Conservation (phyloP, 2,329 filamentous ascomycete species). For the Colletotrichum musae region DNA sequence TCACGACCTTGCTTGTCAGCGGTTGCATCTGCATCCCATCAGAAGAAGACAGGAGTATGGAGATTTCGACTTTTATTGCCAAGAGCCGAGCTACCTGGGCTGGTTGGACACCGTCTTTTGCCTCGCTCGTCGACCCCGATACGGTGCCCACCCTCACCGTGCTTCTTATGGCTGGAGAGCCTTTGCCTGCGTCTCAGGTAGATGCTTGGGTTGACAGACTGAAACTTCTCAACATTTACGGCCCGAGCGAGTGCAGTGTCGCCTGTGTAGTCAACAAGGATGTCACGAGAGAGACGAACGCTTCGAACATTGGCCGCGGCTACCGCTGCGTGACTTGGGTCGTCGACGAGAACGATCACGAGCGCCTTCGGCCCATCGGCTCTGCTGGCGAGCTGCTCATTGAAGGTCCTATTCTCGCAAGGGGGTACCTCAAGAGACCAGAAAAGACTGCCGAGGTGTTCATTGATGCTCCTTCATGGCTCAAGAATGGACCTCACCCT, state of each 20-base stretch:
- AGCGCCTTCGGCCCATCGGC: constrained; percentile 42
- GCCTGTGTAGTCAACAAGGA: constrained; percentile 28
- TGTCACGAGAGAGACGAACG: constrained; percentile 12
- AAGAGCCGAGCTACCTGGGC: constrained; percentile 37
- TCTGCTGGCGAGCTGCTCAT: constrained; percentile 44
- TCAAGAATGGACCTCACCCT: constrained; percentile 41
- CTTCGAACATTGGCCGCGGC: constrained; percentile 43
- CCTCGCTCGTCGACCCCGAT: constrained; percentile 32
- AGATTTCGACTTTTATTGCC: constrained; percentile 45
- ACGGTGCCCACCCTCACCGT: constrained; percentile 34
- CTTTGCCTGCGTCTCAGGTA: constrained; percentile 38
- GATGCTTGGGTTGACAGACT: constrained; percentile 34
- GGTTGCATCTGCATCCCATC: constrained; percentile 60
- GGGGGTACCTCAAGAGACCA: constrained; percentile 14
- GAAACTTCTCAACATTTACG: constrained; percentile 24
- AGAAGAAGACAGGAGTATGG: constrained; percentile 14
- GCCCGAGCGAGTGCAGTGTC: constrained; percentile 16
- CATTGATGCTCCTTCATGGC: constrained; percentile 43
- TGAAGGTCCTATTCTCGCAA: constrained; percentile 33
- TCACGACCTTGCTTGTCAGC: constrained; percentile 67
- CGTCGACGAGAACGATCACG: constrained; percentile 40
- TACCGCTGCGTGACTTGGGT: constrained; percentile 43
- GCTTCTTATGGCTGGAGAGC: constrained; percentile 43
- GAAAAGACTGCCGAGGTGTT: constrained; percentile 16
- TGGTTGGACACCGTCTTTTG: constrained; percentile 43